These are phyloP conservation scores for Mycena kentingensis DNA, from an alignment of 768 basidiomycete genomes.

Conservation along the genomic window DNA sequence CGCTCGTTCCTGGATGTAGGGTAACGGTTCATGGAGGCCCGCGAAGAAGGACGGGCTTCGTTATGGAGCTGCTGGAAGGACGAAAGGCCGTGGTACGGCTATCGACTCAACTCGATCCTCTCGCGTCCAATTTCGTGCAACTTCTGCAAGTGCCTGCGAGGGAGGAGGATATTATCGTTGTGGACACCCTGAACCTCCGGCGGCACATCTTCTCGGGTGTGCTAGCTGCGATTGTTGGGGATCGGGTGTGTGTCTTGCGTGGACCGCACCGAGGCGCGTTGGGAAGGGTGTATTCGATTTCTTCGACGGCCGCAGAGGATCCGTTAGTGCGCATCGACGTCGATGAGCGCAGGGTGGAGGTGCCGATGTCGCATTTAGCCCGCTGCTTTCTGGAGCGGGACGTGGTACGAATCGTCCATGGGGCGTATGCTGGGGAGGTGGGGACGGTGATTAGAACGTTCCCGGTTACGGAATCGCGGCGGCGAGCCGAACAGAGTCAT, in stretches of 20 bases:
- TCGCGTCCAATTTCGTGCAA: not conserved
- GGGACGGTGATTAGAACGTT: constrained; percentile 1
- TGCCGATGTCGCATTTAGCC: not conserved
- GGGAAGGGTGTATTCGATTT: not conserved
- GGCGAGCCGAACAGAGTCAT: not conserved
- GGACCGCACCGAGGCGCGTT: not conserved
- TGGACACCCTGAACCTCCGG: not conserved
- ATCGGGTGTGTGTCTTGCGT: not conserved
- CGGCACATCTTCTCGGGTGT: constrained; percentile 1
- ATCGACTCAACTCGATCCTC: not conserved
- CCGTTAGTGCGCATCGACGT: not conserved
- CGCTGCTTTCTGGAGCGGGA: not conserved
- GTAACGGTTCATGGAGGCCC: not conserved
- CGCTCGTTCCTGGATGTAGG: not conserved
- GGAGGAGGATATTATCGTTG: not conserved
- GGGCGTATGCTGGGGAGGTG: not conserved
- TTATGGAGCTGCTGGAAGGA: not conserved
- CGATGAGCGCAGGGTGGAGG: not conserved
- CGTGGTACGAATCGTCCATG: not conserved
- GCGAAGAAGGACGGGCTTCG: not conserved
- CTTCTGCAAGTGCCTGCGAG: not conserved
- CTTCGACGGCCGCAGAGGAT: not conserved
- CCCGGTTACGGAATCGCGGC: not conserved
- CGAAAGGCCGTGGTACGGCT: not conserved
- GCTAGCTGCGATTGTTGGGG: not conserved